phyloP scores from a whole-genome alignment of 106 monocot genomes.

The Dendrobium catenatum region DNA sequence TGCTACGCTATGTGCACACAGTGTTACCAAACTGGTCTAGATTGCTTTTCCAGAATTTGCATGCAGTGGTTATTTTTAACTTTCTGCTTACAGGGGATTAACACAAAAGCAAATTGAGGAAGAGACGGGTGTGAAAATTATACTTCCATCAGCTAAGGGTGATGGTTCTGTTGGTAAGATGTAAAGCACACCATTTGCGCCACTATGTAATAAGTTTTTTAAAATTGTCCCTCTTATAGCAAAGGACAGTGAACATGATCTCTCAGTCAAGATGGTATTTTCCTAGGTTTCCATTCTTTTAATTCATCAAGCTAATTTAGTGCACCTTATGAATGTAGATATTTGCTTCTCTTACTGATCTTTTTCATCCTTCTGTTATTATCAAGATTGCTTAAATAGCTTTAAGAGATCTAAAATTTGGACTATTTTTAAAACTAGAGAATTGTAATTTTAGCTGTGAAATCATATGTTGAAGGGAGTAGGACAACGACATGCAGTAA shows the following conservation, averaged over 20 bases:
- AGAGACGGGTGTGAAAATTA: conserved; percentile 53
- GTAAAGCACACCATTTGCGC: neutral
- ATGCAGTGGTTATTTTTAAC: neutral
- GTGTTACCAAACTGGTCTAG: neutral
- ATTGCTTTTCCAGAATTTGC: neutral
- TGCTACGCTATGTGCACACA: neutral
- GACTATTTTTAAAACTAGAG: neutral
- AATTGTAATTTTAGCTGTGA: neutral
- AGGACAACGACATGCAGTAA: neutral
- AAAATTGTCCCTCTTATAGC: neutral
- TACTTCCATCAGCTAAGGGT: conserved; percentile 46
- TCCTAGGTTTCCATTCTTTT: neutral
- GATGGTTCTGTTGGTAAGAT: conserved; percentile 44
- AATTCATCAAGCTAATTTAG: conserved; percentile 1
- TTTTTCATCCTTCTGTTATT: neutral
- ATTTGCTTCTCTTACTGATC: neutral
- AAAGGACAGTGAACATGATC: neutral
- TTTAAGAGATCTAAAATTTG: neutral
- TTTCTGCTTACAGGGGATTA: conserved; percentile 35
- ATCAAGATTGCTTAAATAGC: neutral
- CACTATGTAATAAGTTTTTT: neutral
- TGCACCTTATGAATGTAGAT: neutral
- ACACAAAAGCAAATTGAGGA: conserved; percentile 58
- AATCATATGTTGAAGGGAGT: neutral
- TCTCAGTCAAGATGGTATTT: neutral